These are phyloP conservation scores for Taphrina wiesneri DNA, from an alignment of 1,139 yeast genomes.

Conservation along the genomic window DNA sequence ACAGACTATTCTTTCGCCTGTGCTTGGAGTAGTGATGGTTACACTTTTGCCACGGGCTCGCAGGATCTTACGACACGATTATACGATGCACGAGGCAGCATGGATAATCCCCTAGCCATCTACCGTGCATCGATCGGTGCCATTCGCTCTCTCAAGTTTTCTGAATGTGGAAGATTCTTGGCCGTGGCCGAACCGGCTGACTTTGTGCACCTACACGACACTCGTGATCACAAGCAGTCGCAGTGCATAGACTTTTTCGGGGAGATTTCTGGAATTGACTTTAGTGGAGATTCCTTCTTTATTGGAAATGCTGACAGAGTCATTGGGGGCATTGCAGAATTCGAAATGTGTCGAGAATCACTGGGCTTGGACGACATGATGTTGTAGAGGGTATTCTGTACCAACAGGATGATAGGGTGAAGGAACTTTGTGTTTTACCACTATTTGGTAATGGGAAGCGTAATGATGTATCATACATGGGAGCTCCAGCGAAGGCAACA, in stretches of 20 bases:
- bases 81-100: constrained; percentile 52
- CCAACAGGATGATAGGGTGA: too few relatives aligned
- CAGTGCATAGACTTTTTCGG: constrained; percentile 61
- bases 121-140: constrained; percentile 50
- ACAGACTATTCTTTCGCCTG: constrained; percentile 61
- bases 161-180: constrained; percentile 52
- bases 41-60: constrained; percentile 57
- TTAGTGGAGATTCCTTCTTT: constrained; percentile 52
- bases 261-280: constrained; percentile 59
- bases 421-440: too few relatives aligned
- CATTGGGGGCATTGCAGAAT: constrained; percentile 60
- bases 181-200: constrained; percentile 65
- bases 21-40: constrained; percentile 57
- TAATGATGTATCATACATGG: neutral
- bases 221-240: constrained; percentile 41
- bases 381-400: neutral
- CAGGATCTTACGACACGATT: constrained; percentile 62
- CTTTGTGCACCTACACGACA: constrained; percentile 56
- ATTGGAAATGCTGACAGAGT: constrained; percentile 60
- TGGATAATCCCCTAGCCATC: constrained; percentile 48
- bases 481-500: neutral
- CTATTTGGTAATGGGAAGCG: neutral
- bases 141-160: constrained; percentile 56
- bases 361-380: constrained; percentile 7
- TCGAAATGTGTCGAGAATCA: constrained; percentile 41